These are phyloP conservation scores for Apostasia ramifera DNA, from an alignment of 106 monocot genomes.

Conservation along the genomic window DNA sequence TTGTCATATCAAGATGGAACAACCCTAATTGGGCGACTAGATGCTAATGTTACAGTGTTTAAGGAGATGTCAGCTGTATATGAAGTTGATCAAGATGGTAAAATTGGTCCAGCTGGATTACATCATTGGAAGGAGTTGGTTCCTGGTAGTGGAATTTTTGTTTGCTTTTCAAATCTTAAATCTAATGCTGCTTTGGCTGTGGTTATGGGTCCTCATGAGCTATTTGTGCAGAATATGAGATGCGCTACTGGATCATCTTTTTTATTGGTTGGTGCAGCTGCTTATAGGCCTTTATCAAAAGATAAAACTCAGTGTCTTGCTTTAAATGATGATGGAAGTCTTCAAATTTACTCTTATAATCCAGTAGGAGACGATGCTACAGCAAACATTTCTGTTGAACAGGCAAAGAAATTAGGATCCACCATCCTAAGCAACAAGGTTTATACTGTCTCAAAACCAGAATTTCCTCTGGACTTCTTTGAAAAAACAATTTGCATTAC, in stretches of 20 bases:
- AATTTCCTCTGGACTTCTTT: constrained; percentile 98
- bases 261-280: constrained; percentile 76
- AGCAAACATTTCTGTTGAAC: constrained; percentile 35
- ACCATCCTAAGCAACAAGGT: constrained; percentile 69
- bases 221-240: constrained; percentile 75
- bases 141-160: constrained; percentile 67
- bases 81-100: constrained; percentile 76
- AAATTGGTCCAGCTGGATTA: constrained; percentile 55
- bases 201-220: constrained; percentile 34
- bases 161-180: constrained; percentile 65
- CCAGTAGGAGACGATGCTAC: constrained; percentile 31
- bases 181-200: constrained; percentile 63
- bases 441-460: constrained; percentile 58
- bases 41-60: constrained; percentile 46
- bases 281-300: constrained; percentile 89
- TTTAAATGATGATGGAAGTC: constrained; percentile 93
- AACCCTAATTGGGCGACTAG: constrained; percentile 66
- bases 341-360: constrained; percentile 77
- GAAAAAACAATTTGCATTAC: constrained; percentile 94
- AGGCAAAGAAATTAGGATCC: constrained; percentile 72
- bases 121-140: constrained; percentile 89
- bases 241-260: constrained; percentile 64
- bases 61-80: constrained; percentile 51
- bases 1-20: constrained; percentile 87
- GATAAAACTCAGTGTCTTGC: constrained; percentile 79